A percentile compares a stretch with the other conserved stretches of the same genome.
Conservation (phyloP, 176 grass and related monocot genomes). For the Ampelocalamus luodianensis region DNA sequence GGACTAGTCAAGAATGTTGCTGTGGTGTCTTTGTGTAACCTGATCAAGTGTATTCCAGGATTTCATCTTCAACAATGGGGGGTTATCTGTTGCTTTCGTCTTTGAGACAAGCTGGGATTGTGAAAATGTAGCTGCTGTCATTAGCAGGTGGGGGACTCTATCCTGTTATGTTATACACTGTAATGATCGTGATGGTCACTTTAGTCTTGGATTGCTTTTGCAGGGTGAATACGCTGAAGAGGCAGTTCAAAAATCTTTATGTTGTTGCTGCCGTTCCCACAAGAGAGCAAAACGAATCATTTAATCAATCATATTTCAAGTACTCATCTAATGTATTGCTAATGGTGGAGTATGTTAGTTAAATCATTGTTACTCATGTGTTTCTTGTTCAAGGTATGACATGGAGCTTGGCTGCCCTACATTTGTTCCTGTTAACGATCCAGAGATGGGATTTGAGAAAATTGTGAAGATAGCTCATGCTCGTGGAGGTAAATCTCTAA, state of each 20-base stretch:
- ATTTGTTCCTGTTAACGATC: conserved; percentile 70
- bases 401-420: conserved; percentile 72
- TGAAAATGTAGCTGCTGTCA: conserved; percentile 52
- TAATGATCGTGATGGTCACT: conserved; percentile 21
- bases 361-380: conserved; percentile 3
- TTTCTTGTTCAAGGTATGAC: conserved; percentile 54
- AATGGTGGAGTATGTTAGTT: conserved; percentile 6
- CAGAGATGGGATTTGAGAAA: conserved; percentile 84
- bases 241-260: conserved; percentile 74
- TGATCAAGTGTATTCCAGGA: conserved; percentile 52
- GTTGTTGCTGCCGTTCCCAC: conserved; percentile 63
- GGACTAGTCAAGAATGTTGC: not conserved
- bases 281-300: conserved; percentile 71
- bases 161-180: conserved; percentile 3
- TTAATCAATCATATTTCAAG: conserved; percentile 67
- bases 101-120: conserved; percentile 69
- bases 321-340: conserved; percentile 33
- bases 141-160: conserved; percentile 50
- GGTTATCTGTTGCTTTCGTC: conserved; percentile 65
- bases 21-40: not conserved
- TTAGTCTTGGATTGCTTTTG: conserved; percentile 28
- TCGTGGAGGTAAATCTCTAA: conserved; percentile 60
- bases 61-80: conserved; percentile 80
- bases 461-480: conserved; percentile 82
- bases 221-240: conserved; percentile 76